A percentile compares a stretch with the other conserved stretches of the same genome.
Evolutionary conservation across 345 rosid genomes (phyloP).

Genomic region (Nephelium lappaceum): DNA sequence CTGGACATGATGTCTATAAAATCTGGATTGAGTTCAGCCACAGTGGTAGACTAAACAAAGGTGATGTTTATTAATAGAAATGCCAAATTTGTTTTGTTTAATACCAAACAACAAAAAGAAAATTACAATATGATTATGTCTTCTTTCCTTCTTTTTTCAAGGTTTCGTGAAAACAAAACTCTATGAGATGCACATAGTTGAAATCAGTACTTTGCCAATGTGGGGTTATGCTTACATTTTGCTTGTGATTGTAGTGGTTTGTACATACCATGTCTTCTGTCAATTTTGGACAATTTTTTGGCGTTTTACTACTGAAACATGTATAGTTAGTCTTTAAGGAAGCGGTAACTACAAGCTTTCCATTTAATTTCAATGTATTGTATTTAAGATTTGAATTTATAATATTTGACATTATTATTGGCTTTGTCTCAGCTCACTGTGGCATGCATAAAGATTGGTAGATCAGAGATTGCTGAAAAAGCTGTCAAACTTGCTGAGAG

Average conservation of each 20-base stretch:
- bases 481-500: constrained; percentile 77
- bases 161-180: background rate
- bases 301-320: background rate
- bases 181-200: background rate
- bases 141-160: background rate
- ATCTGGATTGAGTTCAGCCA: background rate
- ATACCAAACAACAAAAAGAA: background rate
- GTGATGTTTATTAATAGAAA: background rate
- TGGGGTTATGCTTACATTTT: background rate
- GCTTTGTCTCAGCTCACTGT: constrained; percentile 61
- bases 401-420: constrained; percentile 8
- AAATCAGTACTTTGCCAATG: background rate
- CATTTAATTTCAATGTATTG: background rate
- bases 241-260: background rate
- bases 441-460: constrained; percentile 86
- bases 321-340: background rate
- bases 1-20: background rate
- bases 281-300: background rate
- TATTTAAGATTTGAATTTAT: background rate
- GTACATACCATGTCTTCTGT: background rate
- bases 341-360: background rate
- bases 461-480: constrained; percentile 80
- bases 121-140: background rate
- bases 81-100: background rate
- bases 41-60: background rate